Evolutionary conservation across 2,329 filamentous ascomycete species (phyloP).

Genomic region (Sclerotinia glacialis): DNA sequence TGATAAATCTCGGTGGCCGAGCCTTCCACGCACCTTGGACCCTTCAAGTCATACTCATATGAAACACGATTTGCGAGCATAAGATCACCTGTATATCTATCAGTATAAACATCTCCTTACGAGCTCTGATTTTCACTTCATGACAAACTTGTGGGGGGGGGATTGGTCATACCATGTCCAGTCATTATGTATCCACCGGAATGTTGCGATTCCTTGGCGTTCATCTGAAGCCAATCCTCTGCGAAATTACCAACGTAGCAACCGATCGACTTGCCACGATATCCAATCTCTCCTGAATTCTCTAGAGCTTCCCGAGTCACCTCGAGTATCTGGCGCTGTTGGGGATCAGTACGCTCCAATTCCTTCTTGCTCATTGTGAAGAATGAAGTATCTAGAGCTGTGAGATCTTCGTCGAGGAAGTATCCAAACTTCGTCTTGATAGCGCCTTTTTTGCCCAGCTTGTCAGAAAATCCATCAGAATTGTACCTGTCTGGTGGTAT

Average conservation of each 20-base stretch:
- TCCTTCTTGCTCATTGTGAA: conserved; percentile 27
- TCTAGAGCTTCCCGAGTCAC: conserved; percentile 36
- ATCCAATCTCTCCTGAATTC: conserved; percentile 35
- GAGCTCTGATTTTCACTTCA: too few relatives aligned
- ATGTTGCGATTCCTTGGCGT: conserved; percentile 32
- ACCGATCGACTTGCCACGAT: conserved; percentile 35
- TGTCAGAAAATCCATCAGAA: conserved; percentile 23
- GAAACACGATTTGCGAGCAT: conserved; percentile 45
- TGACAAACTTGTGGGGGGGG: too few relatives aligned
- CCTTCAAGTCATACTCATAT: conserved; percentile 44
- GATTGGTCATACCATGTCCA: too few relatives aligned
- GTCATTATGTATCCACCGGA: conserved; percentile 36
- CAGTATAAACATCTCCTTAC: too few relatives aligned
- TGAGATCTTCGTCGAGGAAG: conserved; percentile 26
- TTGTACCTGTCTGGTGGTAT: conserved; percentile 23
- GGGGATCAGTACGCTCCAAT: conserved; percentile 29
- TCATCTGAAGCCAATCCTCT: not conserved
- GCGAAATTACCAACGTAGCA: conserved; percentile 23
- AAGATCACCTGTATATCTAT: conserved; percentile 21
- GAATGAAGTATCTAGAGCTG: conserved; percentile 26
- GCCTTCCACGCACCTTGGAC: conserved; percentile 30
- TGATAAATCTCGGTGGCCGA: conserved; percentile 11
- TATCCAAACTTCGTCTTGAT: conserved; percentile 20
- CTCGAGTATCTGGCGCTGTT: conserved; percentile 34
- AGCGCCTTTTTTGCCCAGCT: not conserved